Evolutionary conservation across 768 basidiomycete species (phyloP).

Genomic region (Lactarius sanguifluus): DNA sequence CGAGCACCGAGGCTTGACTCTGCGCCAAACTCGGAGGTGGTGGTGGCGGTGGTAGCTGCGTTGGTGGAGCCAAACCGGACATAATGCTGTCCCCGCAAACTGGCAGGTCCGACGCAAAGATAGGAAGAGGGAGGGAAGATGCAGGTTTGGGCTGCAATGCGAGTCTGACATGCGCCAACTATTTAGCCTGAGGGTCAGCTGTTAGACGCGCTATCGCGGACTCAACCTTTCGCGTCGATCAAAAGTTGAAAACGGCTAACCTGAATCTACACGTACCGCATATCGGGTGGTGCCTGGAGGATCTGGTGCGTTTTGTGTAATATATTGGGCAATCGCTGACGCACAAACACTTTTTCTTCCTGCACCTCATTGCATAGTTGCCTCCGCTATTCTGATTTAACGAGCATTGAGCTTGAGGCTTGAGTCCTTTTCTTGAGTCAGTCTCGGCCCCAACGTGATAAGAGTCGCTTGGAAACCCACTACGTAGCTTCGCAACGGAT

Average conservation of each 20-base stretch:
- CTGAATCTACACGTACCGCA: not conserved
- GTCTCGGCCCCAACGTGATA: not conserved
- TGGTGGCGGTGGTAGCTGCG: not conserved
- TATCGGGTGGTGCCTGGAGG: not conserved
- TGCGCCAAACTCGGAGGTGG: not conserved
- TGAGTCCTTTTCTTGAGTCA: not conserved
- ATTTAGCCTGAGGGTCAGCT: not conserved
- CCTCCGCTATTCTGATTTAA: not conserved
- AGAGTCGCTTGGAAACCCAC: not conserved
- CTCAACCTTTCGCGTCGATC: not conserved
- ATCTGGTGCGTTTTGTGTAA: not conserved
- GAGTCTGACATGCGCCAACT: not conserved
- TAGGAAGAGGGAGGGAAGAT: too few species aligned
- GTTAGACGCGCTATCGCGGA: not conserved
- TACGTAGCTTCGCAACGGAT: not conserved
- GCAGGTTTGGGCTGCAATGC: not conserved
- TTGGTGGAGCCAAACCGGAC: not conserved
- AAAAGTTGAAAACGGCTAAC: not conserved
- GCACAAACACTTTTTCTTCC: not conserved
- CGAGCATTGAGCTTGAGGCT: not conserved
- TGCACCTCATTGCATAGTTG: not conserved
- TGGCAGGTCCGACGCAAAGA: not conserved
- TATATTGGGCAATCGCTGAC: not conserved
- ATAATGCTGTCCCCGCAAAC: slow-evolving; percentile 1
- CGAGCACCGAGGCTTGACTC: not conserved